A percentile compares a stretch with the other conserved stretches of the same genome.
These are phyloP conservation scores for Phalaenopsis equestris DNA, from an alignment of 106 monocot species.

Conservation along the genomic window DNA sequence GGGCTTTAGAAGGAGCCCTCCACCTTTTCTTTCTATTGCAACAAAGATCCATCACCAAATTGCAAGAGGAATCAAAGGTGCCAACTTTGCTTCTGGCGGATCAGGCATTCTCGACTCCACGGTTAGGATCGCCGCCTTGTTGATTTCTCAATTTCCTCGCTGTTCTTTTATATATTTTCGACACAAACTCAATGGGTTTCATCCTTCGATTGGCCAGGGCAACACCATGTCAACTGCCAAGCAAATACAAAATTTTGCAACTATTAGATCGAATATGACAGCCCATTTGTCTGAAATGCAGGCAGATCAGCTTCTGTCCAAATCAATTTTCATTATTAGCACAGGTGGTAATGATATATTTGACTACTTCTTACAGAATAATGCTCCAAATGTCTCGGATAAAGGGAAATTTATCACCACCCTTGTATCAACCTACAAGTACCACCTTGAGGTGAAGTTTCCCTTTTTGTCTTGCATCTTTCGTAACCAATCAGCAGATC, in stretches of 20 bases:
- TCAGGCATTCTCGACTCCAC: conserved; percentile 43
- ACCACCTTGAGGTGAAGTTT: conserved; percentile 19
- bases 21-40: conserved; percentile 41
- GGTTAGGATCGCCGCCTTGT: conserved; percentile 5
- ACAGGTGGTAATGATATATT: conserved; percentile 40
- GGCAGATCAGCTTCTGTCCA: conserved; percentile 15
- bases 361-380: conserved; percentile 2
- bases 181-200: not conserved
- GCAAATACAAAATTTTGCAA: conserved; percentile 33
- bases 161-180: not conserved
- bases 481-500: not conserved
- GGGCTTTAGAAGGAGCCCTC: conserved; percentile 53
- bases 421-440: conserved; percentile 7
- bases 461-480: not conserved
- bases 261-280: conserved; percentile 21
- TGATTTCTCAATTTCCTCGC: not conserved
- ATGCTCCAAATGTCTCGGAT: conserved; percentile 2
- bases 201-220: conserved; percentile 21
- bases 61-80: conserved; percentile 26
- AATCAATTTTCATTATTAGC: conserved; percentile 45
- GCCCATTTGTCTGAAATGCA: conserved; percentile 1
- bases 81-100: conserved; percentile 49
- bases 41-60: conserved; percentile 18
- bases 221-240: conserved; percentile 26
- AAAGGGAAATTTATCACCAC: conserved; percentile 15